phyloP scores from a whole-genome alignment of 176 grass and related monocot species.

The Tuctoria greenei region DNA sequence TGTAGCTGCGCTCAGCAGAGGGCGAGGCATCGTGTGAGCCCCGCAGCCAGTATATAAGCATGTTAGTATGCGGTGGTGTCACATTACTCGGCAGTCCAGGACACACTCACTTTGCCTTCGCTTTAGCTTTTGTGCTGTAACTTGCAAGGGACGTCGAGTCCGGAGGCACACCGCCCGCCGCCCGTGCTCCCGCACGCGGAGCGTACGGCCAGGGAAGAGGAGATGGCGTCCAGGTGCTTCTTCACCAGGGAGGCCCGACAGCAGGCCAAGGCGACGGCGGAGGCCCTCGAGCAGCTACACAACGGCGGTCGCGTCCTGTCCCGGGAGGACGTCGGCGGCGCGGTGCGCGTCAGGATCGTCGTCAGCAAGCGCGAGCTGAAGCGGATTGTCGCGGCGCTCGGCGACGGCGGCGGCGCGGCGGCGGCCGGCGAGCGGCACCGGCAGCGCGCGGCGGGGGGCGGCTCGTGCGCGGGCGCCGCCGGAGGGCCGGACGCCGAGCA shows the following conservation, averaged over 20 bases:
- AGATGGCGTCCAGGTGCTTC: slow-evolving; percentile 55
- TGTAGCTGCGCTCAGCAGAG: slow-evolving; percentile 42
- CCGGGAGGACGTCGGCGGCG: slow-evolving; percentile 62
- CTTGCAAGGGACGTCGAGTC: slow-evolving; percentile 56
- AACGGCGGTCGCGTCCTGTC: slow-evolving; percentile 53
- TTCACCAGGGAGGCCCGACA: slow-evolving; percentile 43
- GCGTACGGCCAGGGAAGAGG: slow-evolving; percentile 8
- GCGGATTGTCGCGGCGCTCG: slow-evolving; percentile 68
- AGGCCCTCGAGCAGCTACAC: slow-evolving; percentile 53
- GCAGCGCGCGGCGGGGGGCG: slow-evolving; percentile 28
- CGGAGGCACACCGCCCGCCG: background rate
- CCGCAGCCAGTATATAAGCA: slow-evolving; percentile 43
- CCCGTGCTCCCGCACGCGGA: too few relatives aligned
- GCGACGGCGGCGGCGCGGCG: slow-evolving; percentile 18
- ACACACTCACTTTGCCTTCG: slow-evolving; percentile 51
- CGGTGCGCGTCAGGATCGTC: slow-evolving; percentile 80
- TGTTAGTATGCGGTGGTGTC: slow-evolving; percentile 1
- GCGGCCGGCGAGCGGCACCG: slow-evolving; percentile 11
- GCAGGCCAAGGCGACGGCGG: slow-evolving; percentile 32
- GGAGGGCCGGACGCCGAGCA: slow-evolving; percentile 44
- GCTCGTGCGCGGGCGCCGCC: slow-evolving; percentile 3
- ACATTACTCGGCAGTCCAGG: slow-evolving; percentile 32
- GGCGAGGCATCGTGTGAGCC: background rate
- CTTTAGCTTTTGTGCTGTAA: slow-evolving; percentile 38
- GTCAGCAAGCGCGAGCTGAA: slow-evolving; percentile 86